Conservation (phyloP, 23 red algal species). For the Agarophyton chilense region DNA sequence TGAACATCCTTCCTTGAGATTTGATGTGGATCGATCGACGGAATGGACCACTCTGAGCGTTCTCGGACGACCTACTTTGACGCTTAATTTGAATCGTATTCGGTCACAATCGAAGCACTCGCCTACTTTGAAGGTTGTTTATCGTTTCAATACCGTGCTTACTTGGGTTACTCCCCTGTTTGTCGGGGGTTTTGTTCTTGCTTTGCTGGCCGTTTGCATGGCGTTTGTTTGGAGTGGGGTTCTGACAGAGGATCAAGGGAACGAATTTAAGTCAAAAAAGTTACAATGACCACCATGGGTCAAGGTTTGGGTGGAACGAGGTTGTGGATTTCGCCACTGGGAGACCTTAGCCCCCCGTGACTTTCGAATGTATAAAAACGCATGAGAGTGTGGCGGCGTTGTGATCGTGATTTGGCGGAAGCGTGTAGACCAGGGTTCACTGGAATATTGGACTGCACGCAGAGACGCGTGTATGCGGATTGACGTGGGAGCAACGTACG, state of each 20-base stretch:
- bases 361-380: too few relatives aligned
- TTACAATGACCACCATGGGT: background rate
- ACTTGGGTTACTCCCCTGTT: conserved; percentile 29
- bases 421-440: too few relatives aligned
- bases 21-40: background rate
- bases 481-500: too few relatives aligned
- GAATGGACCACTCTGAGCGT: conserved; percentile 52
- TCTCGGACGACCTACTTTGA: conserved; percentile 38
- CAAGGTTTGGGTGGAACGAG: background rate
- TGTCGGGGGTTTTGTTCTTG: background rate
- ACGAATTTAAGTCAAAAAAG: background rate
- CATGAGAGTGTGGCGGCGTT: too few relatives aligned
- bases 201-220: background rate
- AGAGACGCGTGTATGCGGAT: too few relatives aligned
- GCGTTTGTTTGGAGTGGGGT: conserved; percentile 33
- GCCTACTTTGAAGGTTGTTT: background rate
- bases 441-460: too few relatives aligned
- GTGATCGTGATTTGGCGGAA: too few relatives aligned
- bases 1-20: conserved; percentile 39
- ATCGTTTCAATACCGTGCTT: conserved; percentile 26
- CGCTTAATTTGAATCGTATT: background rate
- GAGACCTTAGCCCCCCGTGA: background rate
- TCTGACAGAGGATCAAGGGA: background rate
- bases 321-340: background rate
- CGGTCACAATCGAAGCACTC: conserved; percentile 58